phyloP scores from a whole-genome alignment of 1,284 basidiomycete species.

The Microbotryum lychnidis-dioicae region DNA sequence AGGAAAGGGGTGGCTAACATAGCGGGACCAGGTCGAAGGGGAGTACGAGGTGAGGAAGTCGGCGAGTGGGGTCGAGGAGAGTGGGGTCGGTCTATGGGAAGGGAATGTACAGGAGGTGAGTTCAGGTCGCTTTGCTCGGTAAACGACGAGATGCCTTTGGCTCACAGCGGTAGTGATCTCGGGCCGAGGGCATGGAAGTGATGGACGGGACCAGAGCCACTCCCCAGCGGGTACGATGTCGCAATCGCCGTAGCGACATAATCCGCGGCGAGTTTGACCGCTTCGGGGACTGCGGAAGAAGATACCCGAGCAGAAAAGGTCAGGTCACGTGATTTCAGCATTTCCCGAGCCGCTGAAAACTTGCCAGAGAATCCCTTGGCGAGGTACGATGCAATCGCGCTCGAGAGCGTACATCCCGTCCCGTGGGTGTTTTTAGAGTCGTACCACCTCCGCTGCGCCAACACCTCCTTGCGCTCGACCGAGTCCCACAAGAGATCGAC shows the following conservation, averaged over 20 bases:
- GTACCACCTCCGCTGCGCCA: conserved; percentile 61
- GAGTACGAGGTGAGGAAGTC: conserved; percentile 55
- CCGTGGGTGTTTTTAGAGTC: conserved; percentile 75
- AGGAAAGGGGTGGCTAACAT: conserved; percentile 33
- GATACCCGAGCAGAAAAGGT: not conserved
- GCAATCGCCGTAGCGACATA: conserved; percentile 74
- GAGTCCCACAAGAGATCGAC: conserved; percentile 64
- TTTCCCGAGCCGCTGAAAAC: conserved; percentile 50
- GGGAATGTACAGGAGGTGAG: not conserved
- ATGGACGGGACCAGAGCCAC: conserved; percentile 78
- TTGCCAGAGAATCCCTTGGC: not conserved
- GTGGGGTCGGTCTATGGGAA: conserved; percentile 44
- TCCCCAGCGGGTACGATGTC: conserved; percentile 60
- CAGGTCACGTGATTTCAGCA: not conserved
- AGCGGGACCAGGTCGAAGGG: conserved; percentile 35
- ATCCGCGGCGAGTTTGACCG: conserved; percentile 53
- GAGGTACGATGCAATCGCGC: not conserved
- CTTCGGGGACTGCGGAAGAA: conserved; percentile 49
- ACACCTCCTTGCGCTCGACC: conserved; percentile 38
- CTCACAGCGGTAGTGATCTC: conserved; percentile 53
- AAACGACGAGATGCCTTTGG: conserved; percentile 33
- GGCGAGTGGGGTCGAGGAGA: conserved; percentile 63
- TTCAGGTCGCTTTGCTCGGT: not conserved
- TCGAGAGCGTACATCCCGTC: conserved; percentile 52
- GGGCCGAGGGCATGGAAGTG: conserved; percentile 61